Conservation (phyloP, 2,329 filamentous ascomycete species). For the Pseudogymnoascus sp. region DNA sequence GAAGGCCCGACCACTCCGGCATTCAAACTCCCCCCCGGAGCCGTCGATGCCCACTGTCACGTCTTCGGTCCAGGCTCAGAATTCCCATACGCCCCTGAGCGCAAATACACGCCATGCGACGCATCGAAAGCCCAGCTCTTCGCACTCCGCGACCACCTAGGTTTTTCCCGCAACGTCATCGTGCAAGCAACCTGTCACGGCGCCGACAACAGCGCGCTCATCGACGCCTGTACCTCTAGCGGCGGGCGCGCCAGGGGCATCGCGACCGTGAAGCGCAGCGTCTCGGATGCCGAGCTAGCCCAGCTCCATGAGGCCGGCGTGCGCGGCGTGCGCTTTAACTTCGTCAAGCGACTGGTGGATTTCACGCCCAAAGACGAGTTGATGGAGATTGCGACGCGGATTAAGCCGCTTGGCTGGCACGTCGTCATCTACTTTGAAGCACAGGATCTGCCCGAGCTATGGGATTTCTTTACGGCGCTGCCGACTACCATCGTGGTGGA, state of each 20-base stretch:
- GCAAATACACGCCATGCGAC: neutral
- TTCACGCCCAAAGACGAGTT: slow-evolving; percentile 25
- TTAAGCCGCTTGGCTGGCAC: slow-evolving; percentile 26
- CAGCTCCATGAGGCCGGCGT: slow-evolving; percentile 26
- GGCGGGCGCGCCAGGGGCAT: neutral
- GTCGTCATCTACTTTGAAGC: slow-evolving; percentile 19
- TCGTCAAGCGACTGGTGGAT: slow-evolving; percentile 24
- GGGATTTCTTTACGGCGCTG: slow-evolving; percentile 16
- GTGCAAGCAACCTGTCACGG: neutral
- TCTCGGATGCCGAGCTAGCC: slow-evolving; percentile 17
- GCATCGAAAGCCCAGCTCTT: neutral
- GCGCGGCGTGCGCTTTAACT: slow-evolving; percentile 31
- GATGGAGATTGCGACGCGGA: slow-evolving; percentile 31
- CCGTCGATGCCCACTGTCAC: neutral
- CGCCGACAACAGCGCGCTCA: neutral
- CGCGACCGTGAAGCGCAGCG: neutral
- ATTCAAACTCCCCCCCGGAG: neutral
- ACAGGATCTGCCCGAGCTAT: slow-evolving; percentile 18
- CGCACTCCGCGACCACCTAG: neutral
- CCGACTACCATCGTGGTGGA: slow-evolving; percentile 30
- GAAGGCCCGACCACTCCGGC: neutral
- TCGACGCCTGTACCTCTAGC: neutral
- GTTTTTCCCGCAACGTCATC: neutral
- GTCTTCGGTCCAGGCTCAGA: neutral
- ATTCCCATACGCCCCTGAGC: neutral